phyloP scores from a whole-genome alignment of 495 filamentous ascomycete genomes.

The Talaromyces proteolyticus region DNA sequence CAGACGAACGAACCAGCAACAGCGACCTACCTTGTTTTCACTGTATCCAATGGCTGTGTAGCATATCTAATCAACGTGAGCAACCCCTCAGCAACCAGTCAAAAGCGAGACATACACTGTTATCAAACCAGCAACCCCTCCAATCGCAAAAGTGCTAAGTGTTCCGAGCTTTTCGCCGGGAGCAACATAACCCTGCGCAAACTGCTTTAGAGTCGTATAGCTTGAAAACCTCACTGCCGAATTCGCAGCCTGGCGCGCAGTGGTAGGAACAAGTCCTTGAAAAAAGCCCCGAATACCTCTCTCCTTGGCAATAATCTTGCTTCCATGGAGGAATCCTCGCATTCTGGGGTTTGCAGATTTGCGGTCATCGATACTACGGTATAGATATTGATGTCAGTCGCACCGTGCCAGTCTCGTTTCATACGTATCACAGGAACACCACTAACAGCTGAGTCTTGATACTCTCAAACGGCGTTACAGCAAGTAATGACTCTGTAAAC shows the following conservation, averaged over 20 bases:
- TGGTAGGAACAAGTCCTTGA: conserved; percentile 93
- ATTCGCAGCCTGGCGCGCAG: conserved; percentile 90
- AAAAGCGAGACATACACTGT: conserved; percentile 66
- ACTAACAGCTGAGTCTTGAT: conserved; percentile 87
- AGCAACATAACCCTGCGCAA: conserved; percentile 86
- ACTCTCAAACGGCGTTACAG: conserved; percentile 95
- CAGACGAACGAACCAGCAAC: background rate
- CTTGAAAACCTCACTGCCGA: conserved; percentile 83
- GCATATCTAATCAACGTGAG: conserved; percentile 40
- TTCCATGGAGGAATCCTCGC: conserved; percentile 88
- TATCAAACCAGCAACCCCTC: conserved; percentile 82
- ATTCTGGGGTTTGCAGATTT: conserved; percentile 83
- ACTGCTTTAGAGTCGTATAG: conserved; percentile 84
- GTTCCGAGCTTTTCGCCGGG: conserved; percentile 93
- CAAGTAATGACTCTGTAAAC: conserved; percentile 86
- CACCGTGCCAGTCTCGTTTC: background rate
- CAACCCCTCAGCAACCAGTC: background rate
- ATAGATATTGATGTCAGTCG: background rate
- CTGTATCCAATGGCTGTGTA: conserved; percentile 87
- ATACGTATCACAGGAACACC: background rate
- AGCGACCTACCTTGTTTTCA: conserved; percentile 71
- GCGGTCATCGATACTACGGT: conserved; percentile 80
- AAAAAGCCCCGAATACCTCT: conserved; percentile 89
- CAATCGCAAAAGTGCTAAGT: conserved; percentile 85
- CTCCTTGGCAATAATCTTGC: conserved; percentile 79